phyloP scores from a whole-genome alignment of 768 basidiomycete genomes.

The Russula sp. region DNA sequence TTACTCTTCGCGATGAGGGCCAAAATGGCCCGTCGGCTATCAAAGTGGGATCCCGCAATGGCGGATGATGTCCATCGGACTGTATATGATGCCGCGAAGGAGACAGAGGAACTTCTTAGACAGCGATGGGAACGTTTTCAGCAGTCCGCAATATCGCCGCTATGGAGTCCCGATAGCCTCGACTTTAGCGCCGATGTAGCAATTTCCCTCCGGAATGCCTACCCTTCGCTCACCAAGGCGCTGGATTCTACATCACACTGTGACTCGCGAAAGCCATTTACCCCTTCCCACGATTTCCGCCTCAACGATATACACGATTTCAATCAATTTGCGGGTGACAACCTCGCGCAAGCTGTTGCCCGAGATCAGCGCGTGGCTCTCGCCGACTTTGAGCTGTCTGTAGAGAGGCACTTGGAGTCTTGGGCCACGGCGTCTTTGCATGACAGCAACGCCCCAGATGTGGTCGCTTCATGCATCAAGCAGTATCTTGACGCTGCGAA shows the following conservation, averaged over 20 bases:
- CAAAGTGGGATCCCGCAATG: neutral
- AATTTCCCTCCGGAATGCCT: neutral
- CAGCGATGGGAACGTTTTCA: neutral
- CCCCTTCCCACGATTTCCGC: neutral
- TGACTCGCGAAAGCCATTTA: neutral
- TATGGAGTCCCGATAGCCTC: neutral
- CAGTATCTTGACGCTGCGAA: constrained; percentile 1
- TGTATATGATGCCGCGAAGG: neutral
- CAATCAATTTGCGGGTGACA: neutral
- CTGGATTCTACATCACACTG: neutral
- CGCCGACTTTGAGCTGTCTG: constrained; percentile 1
- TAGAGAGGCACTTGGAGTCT: neutral
- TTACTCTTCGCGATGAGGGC: constrained; percentile 1
- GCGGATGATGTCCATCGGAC: neutral
- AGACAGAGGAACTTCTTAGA: neutral
- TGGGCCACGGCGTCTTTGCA: neutral
- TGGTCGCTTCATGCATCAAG: constrained; percentile 9
- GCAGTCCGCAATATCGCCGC: neutral
- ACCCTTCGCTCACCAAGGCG: neutral
- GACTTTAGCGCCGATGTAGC: neutral
- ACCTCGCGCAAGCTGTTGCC: neutral
- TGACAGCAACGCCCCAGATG: neutral
- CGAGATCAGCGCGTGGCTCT: constrained; percentile 1
- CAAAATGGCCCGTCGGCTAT: neutral
- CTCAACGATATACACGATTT: neutral